Base-by-base conservation (phyloP, 257 asterid genomes). In the Oldenlandia corymbosa region DNA sequence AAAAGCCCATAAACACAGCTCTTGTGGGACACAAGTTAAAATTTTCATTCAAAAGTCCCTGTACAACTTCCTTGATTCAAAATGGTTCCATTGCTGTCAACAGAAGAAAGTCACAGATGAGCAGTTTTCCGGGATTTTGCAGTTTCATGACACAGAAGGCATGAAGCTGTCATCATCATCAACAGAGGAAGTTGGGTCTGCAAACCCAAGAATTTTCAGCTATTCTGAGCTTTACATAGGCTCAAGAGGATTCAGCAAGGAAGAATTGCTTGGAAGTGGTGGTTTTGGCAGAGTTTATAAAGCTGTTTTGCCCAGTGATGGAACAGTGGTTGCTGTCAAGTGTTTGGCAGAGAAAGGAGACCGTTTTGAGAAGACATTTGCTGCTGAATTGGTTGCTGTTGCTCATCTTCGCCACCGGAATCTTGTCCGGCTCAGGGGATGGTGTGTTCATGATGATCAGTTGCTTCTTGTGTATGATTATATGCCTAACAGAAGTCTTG, bases 391-490 rank as follows among this genome's bases (percentile, higher is more conserved):
- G 54, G 84, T 69, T 39, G 97, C 97, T 0, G 99, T 92, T 74
- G 99, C 99, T 39, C 96, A 90, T 71, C 96, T 93, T 73, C 97
- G 99, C 74, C 99, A 93, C 75, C 81, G 99, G 64, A 93, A 93
- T 39, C 99, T 93, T 5, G 99, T 93, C 1, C 64, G 83, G 30
- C 82, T 93, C 13, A 68, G 97, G 36, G 99, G 99, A 3, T 93
- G 99, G 99, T 93, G 97, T 66, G 78, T 85, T 24, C 90, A 87
- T 52, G 85, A 84, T 17, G 85, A 74, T 52, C 83, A 82, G 65
- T 77, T 93, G 10, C 80, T 87, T 7, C 95, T 93, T 50, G 99
- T 93, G 0, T 93, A 93, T 65, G 99, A 93, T 28, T 93, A 90
- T 78, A 93, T 93, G 99, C 97, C 95, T 17, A 84, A 90, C 13